Evolutionary conservation across 306 rosid species (phyloP).

Genomic region (Casuarina glauca): DNA sequence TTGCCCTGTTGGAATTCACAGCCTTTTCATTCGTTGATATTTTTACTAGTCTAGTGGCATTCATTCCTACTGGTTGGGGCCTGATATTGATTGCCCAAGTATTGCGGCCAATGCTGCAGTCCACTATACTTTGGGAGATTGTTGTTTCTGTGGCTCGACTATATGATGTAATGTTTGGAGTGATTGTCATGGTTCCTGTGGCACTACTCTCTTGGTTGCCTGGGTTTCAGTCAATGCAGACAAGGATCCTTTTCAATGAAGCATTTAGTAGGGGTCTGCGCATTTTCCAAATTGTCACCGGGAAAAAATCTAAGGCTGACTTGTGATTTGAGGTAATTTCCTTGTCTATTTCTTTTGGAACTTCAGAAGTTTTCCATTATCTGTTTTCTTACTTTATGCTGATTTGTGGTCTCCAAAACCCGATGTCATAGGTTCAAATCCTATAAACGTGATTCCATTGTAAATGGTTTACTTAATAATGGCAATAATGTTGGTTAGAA

Average conservation of each 20-base stretch:
- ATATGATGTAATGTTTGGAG: slow-evolving; percentile 74
- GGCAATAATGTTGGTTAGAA: background rate
- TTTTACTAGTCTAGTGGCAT: slow-evolving; percentile 78
- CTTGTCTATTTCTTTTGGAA: no score
- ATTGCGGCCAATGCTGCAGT: slow-evolving; percentile 55
- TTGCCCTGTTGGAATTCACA: slow-evolving; percentile 68
- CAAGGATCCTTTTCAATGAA: slow-evolving; percentile 81
- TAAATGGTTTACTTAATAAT: background rate
- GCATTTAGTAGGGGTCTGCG: slow-evolving; percentile 85
- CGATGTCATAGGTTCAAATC: no score
- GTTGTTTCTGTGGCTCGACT: slow-evolving; percentile 69
- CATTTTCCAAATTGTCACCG: slow-evolving; percentile 72
- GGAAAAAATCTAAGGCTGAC: slow-evolving; percentile 46
- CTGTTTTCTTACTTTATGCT: background rate
- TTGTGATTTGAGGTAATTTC: slow-evolving; percentile 41
- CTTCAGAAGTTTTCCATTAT: slow-evolving; percentile 1
- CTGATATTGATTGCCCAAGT: slow-evolving; percentile 78
- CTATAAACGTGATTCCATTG: no score
- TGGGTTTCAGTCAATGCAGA: slow-evolving; percentile 89
- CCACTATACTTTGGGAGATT: slow-evolving; percentile 50
- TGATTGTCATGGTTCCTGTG: slow-evolving; percentile 71
- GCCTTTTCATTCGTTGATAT: slow-evolving; percentile 52
- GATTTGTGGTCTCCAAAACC: background rate
- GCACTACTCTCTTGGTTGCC: slow-evolving; percentile 87
- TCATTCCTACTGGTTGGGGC: slow-evolving; percentile 94